Percentiles rank a stretch among this genome's conserved stretches.
Evolutionary conservation across 1,139 yeast genomes (phyloP).

Genomic region (Geotrichum restrictum): DNA sequence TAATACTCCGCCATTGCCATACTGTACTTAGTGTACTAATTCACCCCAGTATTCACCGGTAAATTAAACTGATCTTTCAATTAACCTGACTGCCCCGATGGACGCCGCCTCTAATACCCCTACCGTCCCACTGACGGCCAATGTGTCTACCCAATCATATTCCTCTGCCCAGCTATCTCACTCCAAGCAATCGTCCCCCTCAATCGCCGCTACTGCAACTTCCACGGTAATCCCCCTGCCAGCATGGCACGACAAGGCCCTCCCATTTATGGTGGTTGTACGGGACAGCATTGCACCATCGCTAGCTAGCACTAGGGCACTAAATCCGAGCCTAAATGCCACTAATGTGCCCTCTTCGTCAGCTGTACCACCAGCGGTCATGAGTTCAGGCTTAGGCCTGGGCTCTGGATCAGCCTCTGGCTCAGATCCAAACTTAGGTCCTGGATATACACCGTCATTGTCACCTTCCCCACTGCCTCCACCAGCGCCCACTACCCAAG

Average conservation of each 20-base stretch:
- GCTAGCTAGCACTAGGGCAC: constrained; percentile 3
- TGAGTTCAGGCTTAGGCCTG: too few species aligned
- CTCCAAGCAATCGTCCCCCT: neutral
- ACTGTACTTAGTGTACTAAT: too few species aligned
- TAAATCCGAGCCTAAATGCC: constrained; percentile 2
- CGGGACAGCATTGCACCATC: constrained; percentile 22
- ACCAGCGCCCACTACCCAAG: too few species aligned
- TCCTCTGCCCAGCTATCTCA: neutral
- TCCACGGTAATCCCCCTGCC: constrained; percentile 12
- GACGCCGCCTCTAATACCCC: neutral
- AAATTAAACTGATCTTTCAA: too few species aligned
- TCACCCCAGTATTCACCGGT: too few species aligned
- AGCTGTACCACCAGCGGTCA: too few species aligned
- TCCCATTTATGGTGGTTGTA: constrained; percentile 31
- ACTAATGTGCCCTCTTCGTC: too few species aligned
- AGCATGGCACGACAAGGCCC: constrained; percentile 25
- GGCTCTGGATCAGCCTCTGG: neutral
- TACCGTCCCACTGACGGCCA: neutral
- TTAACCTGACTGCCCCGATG: too few species aligned
- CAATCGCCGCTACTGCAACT: neutral
- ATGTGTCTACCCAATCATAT: neutral
- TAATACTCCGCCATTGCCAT: too few species aligned
- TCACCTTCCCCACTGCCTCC: too few species aligned
- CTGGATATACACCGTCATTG: too few species aligned
- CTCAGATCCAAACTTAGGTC: too few species aligned